Conservation (phyloP, 208 protist species). For the Histomonas meleagridis region DNA sequence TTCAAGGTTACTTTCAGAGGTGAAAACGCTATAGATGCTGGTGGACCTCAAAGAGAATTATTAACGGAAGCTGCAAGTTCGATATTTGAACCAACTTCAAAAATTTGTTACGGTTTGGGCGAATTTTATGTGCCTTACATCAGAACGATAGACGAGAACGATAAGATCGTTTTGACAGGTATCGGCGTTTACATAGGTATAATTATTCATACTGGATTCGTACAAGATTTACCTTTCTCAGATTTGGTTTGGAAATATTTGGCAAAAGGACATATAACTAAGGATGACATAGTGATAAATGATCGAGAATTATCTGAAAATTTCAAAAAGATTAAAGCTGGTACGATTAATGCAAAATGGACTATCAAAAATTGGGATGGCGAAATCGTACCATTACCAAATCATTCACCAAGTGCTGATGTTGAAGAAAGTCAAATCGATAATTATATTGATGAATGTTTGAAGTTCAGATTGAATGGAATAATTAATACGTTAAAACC, state of each 20-base stretch:
- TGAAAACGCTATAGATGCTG: background rate
- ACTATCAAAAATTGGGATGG: background rate
- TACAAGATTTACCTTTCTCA: background rate
- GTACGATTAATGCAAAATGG: background rate
- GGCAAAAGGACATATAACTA: background rate
- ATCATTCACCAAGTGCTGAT: background rate
- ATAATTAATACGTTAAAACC: background rate
- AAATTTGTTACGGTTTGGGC: background rate
- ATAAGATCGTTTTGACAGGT: background rate
- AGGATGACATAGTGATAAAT: background rate
- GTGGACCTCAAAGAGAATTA: background rate
- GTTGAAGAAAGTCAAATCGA: background rate
- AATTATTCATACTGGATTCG: background rate
- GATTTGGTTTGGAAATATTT: background rate
- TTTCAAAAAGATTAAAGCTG: background rate
- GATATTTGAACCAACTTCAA: background rate
- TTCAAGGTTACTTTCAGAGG: background rate
- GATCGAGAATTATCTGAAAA: background rate
- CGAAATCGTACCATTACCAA: background rate
- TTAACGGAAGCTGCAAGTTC: background rate
- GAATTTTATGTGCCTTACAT: background rate
- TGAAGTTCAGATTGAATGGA: background rate
- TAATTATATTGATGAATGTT: background rate
- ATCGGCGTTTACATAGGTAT: slow-evolving; percentile 7
- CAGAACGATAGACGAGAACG: background rate